phyloP scores from a whole-genome alignment of 495 filamentous ascomycete genomes.

The Zalerion maritima region DNA sequence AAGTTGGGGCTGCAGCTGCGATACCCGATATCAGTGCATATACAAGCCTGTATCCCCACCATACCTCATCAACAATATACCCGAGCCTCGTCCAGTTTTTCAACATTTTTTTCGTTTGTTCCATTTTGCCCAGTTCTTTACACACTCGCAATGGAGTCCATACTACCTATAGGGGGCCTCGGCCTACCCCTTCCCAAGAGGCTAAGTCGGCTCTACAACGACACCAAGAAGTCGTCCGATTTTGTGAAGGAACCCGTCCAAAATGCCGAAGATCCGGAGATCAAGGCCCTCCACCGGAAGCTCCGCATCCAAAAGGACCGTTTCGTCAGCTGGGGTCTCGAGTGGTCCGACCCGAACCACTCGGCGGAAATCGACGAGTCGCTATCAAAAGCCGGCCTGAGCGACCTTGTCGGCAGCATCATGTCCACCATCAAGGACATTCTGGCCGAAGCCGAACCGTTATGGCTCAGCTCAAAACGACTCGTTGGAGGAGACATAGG shows the following conservation, averaged over 20 bases:
- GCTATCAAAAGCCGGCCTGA: constrained; percentile 66
- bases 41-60: too few species aligned
- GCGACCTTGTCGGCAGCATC: constrained; percentile 75
- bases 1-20: too few species aligned
- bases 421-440: constrained; percentile 82
- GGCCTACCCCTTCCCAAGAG: constrained; percentile 47
- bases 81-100: too few species aligned
- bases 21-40: too few species aligned
- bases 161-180: constrained; percentile 28
- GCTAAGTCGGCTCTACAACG: constrained; percentile 79
- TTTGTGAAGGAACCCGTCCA: constrained; percentile 60
- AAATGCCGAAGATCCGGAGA: constrained; percentile 36
- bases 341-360: constrained; percentile 65
- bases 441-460: constrained; percentile 66
- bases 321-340: constrained; percentile 74
- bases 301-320: constrained; percentile 56
- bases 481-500: constrained; percentile 26
- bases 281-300: constrained; percentile 40
- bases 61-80: too few species aligned
- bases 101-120: too few species aligned
- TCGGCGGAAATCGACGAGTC: constrained; percentile 75
- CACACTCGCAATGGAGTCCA: constrained; percentile 27
- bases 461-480: constrained; percentile 43
- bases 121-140: too few species aligned
- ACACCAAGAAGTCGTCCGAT: constrained; percentile 80